Evolutionary conservation across 208 protist species (phyloP), one percentile per base, ranked within the genome.

Genomic region (Wallacemonas sp.): DNA sequence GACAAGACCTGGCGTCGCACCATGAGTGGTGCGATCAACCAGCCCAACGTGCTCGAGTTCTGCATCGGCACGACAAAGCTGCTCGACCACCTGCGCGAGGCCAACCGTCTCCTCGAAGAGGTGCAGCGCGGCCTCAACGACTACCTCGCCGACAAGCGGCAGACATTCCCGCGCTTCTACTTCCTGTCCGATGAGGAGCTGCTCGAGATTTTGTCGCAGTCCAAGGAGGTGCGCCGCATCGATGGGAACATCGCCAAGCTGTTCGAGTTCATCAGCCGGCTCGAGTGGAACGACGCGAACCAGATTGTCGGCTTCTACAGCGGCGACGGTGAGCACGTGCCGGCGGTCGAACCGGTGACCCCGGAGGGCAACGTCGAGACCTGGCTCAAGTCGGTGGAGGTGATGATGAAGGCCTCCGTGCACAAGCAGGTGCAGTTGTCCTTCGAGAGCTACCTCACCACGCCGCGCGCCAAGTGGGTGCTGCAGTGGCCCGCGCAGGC

Each of bases 91-190:
- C 85, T 99, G 65, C 78, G 86, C 27, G 96, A 99, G 56, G 80
- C 85, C 54, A 98, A 98, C 80, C 94, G 96, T 21, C 65, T 92
- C 9, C 87, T 99, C 2, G 97, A 99, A 65, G 81, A 97, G 68
- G 96, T 99, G 26, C 96, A 99, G 72, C 98, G 97, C 68, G 94
- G 95, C 19, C 88, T 99, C 8, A 97, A 98, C 73, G 96, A 99
- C 75, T 99, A 99, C 79, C 84, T 99, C 19, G 87, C 94, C 24
- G 97, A 97, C 43, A 99, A 99, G 82, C 87, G 96, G 8, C 88
- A 97, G 68, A 81, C 83, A 24, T 99, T 99, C 65, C 93, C 96
- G 17, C 79, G 94, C 60, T 98, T 97, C 68, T 98, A 97, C 73
- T 98, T 97, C 32, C 68, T 98, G 14, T 98, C 91, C 29, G 93